Base-by-base conservation (phyloP, 192 early-diverging fungal genomes). In the Coemansia asiatica region DNA sequence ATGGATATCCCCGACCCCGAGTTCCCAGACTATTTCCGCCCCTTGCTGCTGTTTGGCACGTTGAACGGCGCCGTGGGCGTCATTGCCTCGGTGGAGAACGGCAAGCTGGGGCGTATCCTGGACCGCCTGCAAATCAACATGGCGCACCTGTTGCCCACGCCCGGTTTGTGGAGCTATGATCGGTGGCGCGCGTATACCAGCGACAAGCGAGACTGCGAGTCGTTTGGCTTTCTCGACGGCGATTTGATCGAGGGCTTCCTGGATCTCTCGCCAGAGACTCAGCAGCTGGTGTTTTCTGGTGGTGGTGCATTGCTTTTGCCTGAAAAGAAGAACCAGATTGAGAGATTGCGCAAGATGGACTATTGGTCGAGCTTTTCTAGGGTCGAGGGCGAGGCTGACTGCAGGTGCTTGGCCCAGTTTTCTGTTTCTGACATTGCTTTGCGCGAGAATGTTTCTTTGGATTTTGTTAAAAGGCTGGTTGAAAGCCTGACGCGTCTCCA, bases 191-290 rank as follows among this genome's bases (percentile, higher is more conserved):
- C 68, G 0, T 93, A 87, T 62, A 62, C 47, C 25, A 88, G 85
- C 35, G 87, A 88, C 21, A 75, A 79, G 29, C 71, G 84, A 13
- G 72, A 55, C 0, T 55, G 64, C 6, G 66, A 79, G 13, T 61
- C 84, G 9, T 78, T 77, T 29, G 86, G 86, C 0, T 90, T 91
- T 61, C 71, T 98, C 44, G 95, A 98, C 71, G 96, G 96, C 4
- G 95, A 96, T 71, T 64, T 98, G 51, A 85, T 98, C n/a, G 93
- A 96, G 72, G 65, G 74, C 47, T 96, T 92, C 56, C 61, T 94
- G 57, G 91, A 94, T 60, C 68, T 95, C 62, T 61, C 80, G 0
- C 69, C 51, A 2, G 85, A 88, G 23, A 71, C 62, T 29, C 77
- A 80, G 68, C 48, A 51, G 38, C 51, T 76, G 40, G 71, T 84